Evolutionary conservation across 352 stramenopile species (phyloP), one percentile per base, ranked within the genome.

Genomic region (Globisporangium cederbergense): DNA sequence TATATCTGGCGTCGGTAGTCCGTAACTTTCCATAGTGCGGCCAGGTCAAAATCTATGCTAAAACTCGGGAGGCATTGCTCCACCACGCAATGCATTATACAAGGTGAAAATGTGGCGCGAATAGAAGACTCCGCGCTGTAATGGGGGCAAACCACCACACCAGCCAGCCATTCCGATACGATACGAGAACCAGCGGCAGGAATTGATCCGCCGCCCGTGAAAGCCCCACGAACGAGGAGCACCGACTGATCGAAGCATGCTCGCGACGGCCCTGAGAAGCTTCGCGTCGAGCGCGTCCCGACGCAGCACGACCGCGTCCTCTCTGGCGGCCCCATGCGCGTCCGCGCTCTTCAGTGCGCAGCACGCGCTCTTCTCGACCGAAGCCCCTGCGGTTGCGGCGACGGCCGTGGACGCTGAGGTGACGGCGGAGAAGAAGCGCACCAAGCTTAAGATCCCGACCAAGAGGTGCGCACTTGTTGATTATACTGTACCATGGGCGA

Each of bases 371-470:
- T 82, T 90, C 49, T 88, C 82, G 3, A 74, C 75, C 34, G 68
- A 76, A 34, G 56, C 61, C 16, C 32, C 68, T 10, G 50, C 58
- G 22, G 36, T 62, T 3, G 54, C 64, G 14, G n/a, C 70, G 18
- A 43, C 36, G 6, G 58, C 57, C n/a, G 54, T 64, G 3, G 58
- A 62, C 36, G 62, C 46, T 8, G 60, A 70, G 51, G 43, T 49
- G 43, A 58, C 75, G 47, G 68, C 61, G 57, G 46, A 68, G 56
- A 62, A 62, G 46, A 85, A 86, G 72, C 77, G 73, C 63, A 81
- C 71, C n/a, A 92, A 92, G 70, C 83, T 92, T 65, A 92, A 92
- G 68, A 88, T 88, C 65, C 81, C 83, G 22, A 90, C 80, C 55
- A 92, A 92, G 66, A 74, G 83, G 75, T 83, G 47, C 46, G 69